A percentile compares a stretch with the other conserved stretches of the same genome.
These are phyloP conservation scores for Phyllosticta citrichinensis DNA, from an alignment of 2,329 filamentous ascomycete genomes.

Conservation along the genomic window DNA sequence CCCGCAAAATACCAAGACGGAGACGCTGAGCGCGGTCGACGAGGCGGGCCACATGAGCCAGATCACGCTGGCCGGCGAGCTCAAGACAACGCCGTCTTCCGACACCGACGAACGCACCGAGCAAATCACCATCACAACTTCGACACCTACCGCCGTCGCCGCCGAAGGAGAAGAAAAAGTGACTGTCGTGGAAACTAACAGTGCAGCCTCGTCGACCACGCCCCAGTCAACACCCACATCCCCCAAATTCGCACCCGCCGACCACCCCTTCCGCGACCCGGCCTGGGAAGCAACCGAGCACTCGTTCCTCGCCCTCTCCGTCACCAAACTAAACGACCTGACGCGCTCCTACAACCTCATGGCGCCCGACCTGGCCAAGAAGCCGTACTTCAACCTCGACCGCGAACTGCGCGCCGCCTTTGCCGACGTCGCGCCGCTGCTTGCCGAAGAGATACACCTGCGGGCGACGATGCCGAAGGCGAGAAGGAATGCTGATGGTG, in stretches of 20 bases:
- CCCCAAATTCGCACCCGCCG: constrained; percentile 28
- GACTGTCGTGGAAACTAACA: neutral
- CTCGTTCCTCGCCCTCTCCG: constrained; percentile 64
- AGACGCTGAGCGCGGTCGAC: constrained; percentile 36
- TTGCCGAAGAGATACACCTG: constrained; percentile 63
- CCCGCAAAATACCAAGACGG: constrained; percentile 31
- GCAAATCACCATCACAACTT: constrained; percentile 24
- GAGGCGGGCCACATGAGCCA: constrained; percentile 37
- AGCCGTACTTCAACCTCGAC: constrained; percentile 78
- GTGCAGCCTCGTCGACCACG: neutral
- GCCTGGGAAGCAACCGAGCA: constrained; percentile 64
- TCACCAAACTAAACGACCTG: constrained; percentile 68
- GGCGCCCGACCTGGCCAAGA: constrained; percentile 84
- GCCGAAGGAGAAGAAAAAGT: neutral
- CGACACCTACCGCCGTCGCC: constrained; percentile 14
- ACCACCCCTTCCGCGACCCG: constrained; percentile 63
- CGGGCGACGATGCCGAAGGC: constrained; percentile 45
- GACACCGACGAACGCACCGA: constrained; percentile 12
- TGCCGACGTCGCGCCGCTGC: constrained; percentile 69
- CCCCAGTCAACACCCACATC: constrained; percentile 11
- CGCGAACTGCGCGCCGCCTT: constrained; percentile 75
- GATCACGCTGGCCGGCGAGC: constrained; percentile 36
- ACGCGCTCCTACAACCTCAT: constrained; percentile 89
- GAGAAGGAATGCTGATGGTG: neutral
- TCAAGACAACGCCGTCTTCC: constrained; percentile 22